A percentile compares a stretch with the other conserved stretches of the same genome.
Conservation (phyloP, 129 eudicot species). For the Arctium minus region DNA sequence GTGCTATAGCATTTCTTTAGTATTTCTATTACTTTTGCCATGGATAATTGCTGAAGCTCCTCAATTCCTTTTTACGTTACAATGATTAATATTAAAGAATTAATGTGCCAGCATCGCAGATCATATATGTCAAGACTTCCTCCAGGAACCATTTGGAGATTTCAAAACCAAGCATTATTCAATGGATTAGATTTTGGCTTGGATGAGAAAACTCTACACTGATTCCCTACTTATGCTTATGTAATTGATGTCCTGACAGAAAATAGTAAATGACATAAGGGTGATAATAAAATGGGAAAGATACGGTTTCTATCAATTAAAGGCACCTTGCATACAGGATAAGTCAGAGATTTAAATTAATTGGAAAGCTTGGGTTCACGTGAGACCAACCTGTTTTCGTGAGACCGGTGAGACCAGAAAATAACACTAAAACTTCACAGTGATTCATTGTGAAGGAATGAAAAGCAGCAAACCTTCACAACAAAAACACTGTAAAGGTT, state of each 20-base stretch:
- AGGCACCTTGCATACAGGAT: conserved; percentile 17
- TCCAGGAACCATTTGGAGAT: background rate
- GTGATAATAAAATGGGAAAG: background rate
- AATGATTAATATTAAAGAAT: conserved; percentile 3
- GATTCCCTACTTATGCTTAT: background rate
- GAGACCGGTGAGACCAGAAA: too few species aligned
- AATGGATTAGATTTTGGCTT: conserved; percentile 4
- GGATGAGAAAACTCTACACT: background rate
- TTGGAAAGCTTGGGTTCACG: too few species aligned
- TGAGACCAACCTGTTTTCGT: too few species aligned
- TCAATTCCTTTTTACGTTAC: background rate
- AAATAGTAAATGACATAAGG: conserved; percentile 12
- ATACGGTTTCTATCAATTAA: background rate
- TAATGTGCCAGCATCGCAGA: background rate
- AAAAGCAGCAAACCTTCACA: too few species aligned
- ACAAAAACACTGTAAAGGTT: too few species aligned
- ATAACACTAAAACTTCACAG: too few species aligned
- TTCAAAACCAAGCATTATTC: background rate
- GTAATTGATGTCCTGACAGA: background rate
- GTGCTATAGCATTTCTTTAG: background rate
- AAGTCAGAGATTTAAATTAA: background rate
- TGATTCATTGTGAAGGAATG: too few species aligned
- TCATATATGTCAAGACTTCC: conserved; percentile 6
- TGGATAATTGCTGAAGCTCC: background rate
- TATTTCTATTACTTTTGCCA: conserved; percentile 7